Evolutionary conservation across 495 filamentous ascomycete species (phyloP).

Genomic region (Arthonia radiata): DNA sequence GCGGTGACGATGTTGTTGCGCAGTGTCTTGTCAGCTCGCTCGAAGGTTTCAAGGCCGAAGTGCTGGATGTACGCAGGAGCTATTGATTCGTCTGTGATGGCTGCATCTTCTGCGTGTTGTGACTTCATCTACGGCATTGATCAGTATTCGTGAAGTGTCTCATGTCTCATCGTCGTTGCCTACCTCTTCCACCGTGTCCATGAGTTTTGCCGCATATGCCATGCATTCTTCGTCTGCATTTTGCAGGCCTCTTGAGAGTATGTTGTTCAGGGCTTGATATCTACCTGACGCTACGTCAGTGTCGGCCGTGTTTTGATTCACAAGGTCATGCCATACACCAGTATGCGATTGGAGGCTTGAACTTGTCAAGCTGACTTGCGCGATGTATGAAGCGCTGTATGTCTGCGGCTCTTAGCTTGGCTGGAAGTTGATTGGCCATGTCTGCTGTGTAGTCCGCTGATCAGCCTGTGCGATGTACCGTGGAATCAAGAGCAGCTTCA

Average conservation of each 20-base stretch:
- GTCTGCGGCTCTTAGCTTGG: constrained; percentile 48
- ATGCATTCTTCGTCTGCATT: constrained; percentile 45
- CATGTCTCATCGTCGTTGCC: constrained; percentile 3
- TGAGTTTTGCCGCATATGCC: constrained; percentile 51
- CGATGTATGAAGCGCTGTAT: constrained; percentile 56
- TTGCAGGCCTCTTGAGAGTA: constrained; percentile 59
- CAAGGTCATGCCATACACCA: constrained; percentile 43
- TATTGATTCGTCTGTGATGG: constrained; percentile 56
- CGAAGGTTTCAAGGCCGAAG: constrained; percentile 71
- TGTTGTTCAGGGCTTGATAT: constrained; percentile 81
- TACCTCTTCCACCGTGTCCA: constrained; percentile 82
- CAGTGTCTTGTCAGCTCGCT: constrained; percentile 57
- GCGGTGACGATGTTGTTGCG: constrained; percentile 63
- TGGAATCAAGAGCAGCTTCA: too few species aligned
- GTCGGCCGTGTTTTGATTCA: constrained; percentile 5
- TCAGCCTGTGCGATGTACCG: too few species aligned
- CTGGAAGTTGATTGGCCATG: constrained; percentile 55
- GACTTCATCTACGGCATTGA: constrained; percentile 31
- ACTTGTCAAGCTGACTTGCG: constrained; percentile 59
- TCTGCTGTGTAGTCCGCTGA: too few species aligned
- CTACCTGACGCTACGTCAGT: constrained; percentile 30
- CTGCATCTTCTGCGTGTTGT: constrained; percentile 35
- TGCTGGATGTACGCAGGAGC: constrained; percentile 83
- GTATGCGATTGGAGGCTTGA: constrained; percentile 70
- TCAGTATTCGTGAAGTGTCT: background rate